A percentile compares a stretch with the other conserved stretches of the same genome.
Evolutionary conservation across 306 rosid genomes (phyloP).

Genomic region (Benincasa hispida): DNA sequence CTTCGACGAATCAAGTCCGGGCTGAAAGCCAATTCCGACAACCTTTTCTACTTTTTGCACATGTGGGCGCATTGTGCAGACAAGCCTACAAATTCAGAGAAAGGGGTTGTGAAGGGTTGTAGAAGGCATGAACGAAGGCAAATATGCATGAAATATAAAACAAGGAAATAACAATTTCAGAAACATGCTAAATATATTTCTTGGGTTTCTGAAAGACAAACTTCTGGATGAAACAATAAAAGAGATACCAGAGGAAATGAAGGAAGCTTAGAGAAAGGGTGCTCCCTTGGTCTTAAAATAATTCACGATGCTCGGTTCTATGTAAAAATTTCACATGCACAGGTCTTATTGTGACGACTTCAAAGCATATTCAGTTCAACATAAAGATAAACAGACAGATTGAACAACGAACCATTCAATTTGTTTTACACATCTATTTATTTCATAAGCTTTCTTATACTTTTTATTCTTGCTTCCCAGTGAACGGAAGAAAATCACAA

Average conservation of each 20-base stretch:
- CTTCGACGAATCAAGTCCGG: constrained; percentile 89
- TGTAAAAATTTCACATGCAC: background rate
- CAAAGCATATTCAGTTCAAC: background rate
- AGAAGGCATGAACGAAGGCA: background rate
- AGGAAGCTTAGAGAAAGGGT: background rate
- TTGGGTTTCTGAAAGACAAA: background rate
- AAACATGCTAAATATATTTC: background rate
- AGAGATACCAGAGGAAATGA: background rate
- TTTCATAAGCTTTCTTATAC: background rate
- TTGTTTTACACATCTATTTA: background rate
- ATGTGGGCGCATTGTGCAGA: constrained; percentile 64
- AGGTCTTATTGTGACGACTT: background rate
- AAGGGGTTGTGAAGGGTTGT: background rate
- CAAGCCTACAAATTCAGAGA: constrained; percentile 40
- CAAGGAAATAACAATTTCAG: background rate
- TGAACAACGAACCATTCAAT: background rate
- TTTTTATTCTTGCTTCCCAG: background rate
- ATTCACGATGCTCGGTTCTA: background rate
- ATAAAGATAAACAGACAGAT: background rate
- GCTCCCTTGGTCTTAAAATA: background rate
- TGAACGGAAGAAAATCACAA: background rate
- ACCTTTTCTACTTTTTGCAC: constrained; percentile 60
- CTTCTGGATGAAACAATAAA: background rate
- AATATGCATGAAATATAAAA: background rate
- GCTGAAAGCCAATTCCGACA: constrained; percentile 94